Evolutionary conservation across 768 basidiomycete genomes (phyloP).

Genomic region (Boletus vermiculosoides): DNA sequence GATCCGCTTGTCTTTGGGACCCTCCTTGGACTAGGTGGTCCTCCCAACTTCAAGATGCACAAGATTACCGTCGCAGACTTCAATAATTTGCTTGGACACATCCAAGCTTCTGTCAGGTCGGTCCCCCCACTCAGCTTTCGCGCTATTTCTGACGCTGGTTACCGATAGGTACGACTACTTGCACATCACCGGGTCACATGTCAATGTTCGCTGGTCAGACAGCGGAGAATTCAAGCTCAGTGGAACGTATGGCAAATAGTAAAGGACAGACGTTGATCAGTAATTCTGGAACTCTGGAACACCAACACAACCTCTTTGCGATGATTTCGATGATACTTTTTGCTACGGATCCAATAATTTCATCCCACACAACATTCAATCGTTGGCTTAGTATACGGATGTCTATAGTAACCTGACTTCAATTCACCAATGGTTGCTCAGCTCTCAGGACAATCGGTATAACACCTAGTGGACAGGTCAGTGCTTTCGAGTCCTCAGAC

Average conservation of each 20-base stretch:
- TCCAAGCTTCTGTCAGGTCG: conserved; percentile 40
- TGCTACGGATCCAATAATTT: neutral
- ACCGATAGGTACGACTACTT: conserved; percentile 39
- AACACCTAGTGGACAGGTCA: conserved; percentile 21
- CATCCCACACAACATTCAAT: neutral
- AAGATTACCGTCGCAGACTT: conserved; percentile 42
- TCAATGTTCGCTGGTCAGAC: conserved; percentile 47
- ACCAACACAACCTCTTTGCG: no score
- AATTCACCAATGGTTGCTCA: conserved; percentile 9
- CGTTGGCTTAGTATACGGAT: neutral
- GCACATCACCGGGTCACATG: conserved; percentile 39
- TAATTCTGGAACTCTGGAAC: neutral
- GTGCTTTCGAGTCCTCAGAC: neutral
- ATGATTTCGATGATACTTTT: neutral
- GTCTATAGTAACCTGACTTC: neutral
- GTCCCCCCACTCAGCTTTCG: neutral
- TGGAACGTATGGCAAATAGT: conserved; percentile 42
- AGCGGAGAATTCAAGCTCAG: conserved; percentile 59
- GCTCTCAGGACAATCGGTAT: conserved; percentile 25
- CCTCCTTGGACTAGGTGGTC: conserved; percentile 41
- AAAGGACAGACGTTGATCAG: neutral
- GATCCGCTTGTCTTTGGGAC: conserved; percentile 48
- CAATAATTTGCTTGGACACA: conserved; percentile 31
- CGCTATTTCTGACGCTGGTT: neutral
- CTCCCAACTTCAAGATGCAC: conserved; percentile 51